These are phyloP conservation scores for Parasitella parasitica DNA, from an alignment of 371 early-diverging fungal genomes.

Conservation along the genomic window DNA sequence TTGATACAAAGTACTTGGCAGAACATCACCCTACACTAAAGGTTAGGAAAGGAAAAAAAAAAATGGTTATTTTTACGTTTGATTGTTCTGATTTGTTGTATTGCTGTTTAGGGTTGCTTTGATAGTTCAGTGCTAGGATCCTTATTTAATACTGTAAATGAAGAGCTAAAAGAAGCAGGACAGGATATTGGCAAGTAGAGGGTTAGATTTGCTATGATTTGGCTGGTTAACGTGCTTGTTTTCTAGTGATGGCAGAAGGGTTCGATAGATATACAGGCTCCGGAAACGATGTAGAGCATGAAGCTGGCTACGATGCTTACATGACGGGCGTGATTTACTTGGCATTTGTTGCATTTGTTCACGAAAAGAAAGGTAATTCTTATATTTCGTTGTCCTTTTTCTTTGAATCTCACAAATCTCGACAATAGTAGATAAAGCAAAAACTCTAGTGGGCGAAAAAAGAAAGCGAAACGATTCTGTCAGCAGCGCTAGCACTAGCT, in stretches of 20 bases:
- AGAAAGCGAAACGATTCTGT: constrained; percentile 6
- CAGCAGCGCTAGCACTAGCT: background rate
- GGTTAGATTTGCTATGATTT: background rate
- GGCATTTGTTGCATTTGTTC: constrained; percentile 50
- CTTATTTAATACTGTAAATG: constrained; percentile 33
- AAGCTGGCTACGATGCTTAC: constrained; percentile 92
- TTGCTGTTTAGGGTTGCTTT: constrained; percentile 19
- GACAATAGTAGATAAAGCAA: background rate
- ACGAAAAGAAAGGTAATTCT: constrained; percentile 34
- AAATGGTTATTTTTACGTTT: too few relatives aligned
- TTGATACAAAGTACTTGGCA: constrained; percentile 59
- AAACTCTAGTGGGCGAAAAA: background rate
- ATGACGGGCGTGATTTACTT: constrained; percentile 79
- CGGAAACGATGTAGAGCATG: constrained; percentile 58
- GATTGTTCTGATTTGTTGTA: too few relatives aligned
- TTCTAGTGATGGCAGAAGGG: constrained; percentile 30
- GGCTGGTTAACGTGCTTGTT: background rate
- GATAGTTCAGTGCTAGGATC: constrained; percentile 31
- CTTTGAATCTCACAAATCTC: background rate
- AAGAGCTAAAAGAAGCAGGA: constrained; percentile 28
- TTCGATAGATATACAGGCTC: constrained; percentile 34
- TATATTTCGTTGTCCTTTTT: background rate
- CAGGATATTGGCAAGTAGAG: constrained; percentile 43
- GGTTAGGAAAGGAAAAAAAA: constrained; percentile 10
- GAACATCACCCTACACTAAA: constrained; percentile 50